Evolutionary conservation across 2,329 filamentous ascomycete species (phyloP).

Genomic region (Karstenula rhodostoma): DNA sequence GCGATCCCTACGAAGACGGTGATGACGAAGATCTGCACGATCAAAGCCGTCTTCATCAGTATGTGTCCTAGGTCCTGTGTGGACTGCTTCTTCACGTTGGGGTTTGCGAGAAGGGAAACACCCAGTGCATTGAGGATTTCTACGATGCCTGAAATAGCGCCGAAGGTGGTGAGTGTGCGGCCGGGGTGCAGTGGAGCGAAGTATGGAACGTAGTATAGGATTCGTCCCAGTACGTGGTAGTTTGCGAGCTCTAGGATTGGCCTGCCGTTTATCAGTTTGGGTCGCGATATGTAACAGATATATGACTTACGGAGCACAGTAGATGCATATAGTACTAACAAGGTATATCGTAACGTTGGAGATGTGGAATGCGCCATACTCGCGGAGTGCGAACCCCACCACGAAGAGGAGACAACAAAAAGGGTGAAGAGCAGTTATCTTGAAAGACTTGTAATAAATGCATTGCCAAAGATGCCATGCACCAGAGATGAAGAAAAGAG

Average conservation of each 20-base stretch:
- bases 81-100: slow-evolving; percentile 33
- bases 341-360: slow-evolving; percentile 51
- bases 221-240: slow-evolving; percentile 39
- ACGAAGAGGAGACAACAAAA: slow-evolving; percentile 63
- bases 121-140: slow-evolving; percentile 60
- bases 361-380: slow-evolving; percentile 61
- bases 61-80: slow-evolving; percentile 51
- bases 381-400: slow-evolving; percentile 62
- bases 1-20: slow-evolving; percentile 55
- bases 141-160: slow-evolving; percentile 59
- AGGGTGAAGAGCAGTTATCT: slow-evolving; percentile 61
- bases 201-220: slow-evolving; percentile 60
- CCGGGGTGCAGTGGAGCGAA: slow-evolving; percentile 64
- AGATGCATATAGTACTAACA: slow-evolving; percentile 45
- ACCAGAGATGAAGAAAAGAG: slow-evolving; percentile 54
- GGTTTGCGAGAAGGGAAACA: slow-evolving; percentile 53
- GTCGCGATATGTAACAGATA: neutral
- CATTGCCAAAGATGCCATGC: slow-evolving; percentile 61
- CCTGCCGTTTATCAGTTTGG: slow-evolving; percentile 8
- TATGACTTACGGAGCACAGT: slow-evolving; percentile 42
- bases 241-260: slow-evolving; percentile 26
- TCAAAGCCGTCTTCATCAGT: slow-evolving; percentile 58
- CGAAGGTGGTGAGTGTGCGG: slow-evolving; percentile 64
- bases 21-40: slow-evolving; percentile 60
- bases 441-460: slow-evolving; percentile 63